phyloP scores from a whole-genome alignment of 352 stramenopile species.

The Ophiocytium majus region DNA sequence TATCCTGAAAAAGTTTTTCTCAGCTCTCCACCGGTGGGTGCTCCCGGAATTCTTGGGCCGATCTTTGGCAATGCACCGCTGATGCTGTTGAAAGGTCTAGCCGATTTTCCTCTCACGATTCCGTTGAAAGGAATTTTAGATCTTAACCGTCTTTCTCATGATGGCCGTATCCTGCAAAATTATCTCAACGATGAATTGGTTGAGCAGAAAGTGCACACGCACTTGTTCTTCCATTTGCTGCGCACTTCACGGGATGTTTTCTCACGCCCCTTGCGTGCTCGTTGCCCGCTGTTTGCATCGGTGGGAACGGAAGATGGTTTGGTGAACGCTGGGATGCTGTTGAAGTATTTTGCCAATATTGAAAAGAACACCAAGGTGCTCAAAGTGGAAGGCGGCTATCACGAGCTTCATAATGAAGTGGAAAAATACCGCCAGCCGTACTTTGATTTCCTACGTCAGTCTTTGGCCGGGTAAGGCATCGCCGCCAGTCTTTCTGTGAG shows the following conservation, averaged over 20 bases:
- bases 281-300: background rate
- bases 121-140: background rate
- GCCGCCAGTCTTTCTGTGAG: background rate
- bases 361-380: background rate
- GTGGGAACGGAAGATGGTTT: background rate
- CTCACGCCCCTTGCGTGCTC: background rate
- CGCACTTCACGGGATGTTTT: background rate
- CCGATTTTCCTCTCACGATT: background rate
- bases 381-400: background rate
- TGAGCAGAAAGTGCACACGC: background rate
- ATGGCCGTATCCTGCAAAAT: background rate
- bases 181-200: conserved; percentile 2
- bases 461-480: background rate
- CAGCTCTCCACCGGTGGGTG: background rate
- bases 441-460: background rate
- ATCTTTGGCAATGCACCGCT: background rate
- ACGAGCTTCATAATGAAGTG: conserved; percentile 14
- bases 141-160: background rate
- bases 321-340: background rate
- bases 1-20: conserved; percentile 13
- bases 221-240: background rate
- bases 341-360: background rate
- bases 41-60: background rate
- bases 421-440: background rate
- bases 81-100: background rate